These are phyloP conservation scores for Vaccinium myrtillus DNA, from an alignment of 148 eudicot genomes.

Conservation along the genomic window DNA sequence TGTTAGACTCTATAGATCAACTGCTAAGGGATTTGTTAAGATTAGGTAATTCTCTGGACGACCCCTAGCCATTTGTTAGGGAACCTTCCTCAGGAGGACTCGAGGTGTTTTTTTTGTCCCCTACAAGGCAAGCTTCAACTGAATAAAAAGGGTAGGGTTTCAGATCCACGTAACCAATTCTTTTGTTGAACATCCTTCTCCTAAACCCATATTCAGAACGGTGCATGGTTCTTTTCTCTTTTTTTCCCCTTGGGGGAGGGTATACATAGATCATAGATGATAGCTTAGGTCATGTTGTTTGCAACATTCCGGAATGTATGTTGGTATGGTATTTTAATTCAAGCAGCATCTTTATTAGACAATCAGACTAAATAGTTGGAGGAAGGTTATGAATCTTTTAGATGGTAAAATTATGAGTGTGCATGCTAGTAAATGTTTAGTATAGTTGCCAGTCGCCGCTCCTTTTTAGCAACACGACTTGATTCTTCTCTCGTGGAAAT, in stretches of 20 bases:
- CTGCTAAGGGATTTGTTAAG: background rate
- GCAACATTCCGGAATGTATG: background rate
- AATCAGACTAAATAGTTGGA: constrained; percentile 1
- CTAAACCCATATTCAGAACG: background rate
- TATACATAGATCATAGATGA: background rate
- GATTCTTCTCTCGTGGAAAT: background rate
- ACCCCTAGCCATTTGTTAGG: background rate
- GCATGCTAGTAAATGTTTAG: background rate
- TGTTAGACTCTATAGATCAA: background rate
- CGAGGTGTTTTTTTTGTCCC: background rate
- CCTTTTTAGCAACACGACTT: background rate
- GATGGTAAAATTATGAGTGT: background rate
- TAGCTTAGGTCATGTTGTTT: background rate
- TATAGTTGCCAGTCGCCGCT: background rate
- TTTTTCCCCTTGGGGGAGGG: background rate
- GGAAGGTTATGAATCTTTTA: background rate
- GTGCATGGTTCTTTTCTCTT: background rate
- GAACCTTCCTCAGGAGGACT: background rate
- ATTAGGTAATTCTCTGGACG: background rate
- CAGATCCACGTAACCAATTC: background rate
- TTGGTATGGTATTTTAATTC: background rate
- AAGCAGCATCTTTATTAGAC: background rate
- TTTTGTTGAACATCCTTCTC: constrained; percentile 12
- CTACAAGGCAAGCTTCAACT: background rate
- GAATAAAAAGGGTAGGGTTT: background rate